phyloP scores from a whole-genome alignment of 2,329 filamentous ascomycete species.

The Neoascochyta sp. region DNA sequence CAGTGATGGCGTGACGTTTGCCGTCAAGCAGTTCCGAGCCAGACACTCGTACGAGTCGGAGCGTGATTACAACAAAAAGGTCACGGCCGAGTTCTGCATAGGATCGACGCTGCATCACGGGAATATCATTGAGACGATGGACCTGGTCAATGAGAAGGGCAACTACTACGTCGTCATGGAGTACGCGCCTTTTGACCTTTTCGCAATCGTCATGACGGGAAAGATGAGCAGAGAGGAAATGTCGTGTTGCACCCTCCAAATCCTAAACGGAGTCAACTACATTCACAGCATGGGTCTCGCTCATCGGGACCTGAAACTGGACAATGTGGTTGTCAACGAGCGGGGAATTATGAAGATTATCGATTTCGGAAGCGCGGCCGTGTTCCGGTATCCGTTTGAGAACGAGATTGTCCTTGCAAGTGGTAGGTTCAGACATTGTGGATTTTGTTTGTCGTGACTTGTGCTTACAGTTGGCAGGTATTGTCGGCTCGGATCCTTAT shows the following conservation, averaged over 20 bases:
- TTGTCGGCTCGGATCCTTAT: constrained; percentile 89
- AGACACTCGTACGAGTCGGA: constrained; percentile 90
- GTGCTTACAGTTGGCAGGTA: constrained; percentile 49
- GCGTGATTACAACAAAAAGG: constrained; percentile 95
- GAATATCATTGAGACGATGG: constrained; percentile 96
- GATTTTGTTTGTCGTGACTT: constrained; percentile 1
- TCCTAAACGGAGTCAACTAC: constrained; percentile 90
- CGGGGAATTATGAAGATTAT: constrained; percentile 99
- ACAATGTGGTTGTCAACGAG: constrained; percentile 97
- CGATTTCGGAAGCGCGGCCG: constrained; percentile 95
- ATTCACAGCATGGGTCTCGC: constrained; percentile 92
- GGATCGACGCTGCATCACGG: constrained; percentile 95
- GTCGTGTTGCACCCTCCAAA: constrained; percentile 87
- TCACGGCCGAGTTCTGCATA: constrained; percentile 97
- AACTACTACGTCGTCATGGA: constrained; percentile 99
- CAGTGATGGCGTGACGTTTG: constrained; percentile 89
- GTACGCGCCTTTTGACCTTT: constrained; percentile 91
- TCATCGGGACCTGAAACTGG: constrained; percentile 90
- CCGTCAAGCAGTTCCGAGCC: constrained; percentile 93
- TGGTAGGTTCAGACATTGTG: constrained; percentile 59
- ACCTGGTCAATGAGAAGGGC: constrained; percentile 89
- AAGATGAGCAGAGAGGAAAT: constrained; percentile 93
- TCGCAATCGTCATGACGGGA: constrained; percentile 98
- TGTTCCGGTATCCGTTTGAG: constrained; percentile 97
- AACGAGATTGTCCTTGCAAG: constrained; percentile 76